A percentile compares a stretch with the other conserved stretches of the same genome.
phyloP scores from a whole-genome alignment of 768 basidiomycete species.

The Russula compacta region DNA sequence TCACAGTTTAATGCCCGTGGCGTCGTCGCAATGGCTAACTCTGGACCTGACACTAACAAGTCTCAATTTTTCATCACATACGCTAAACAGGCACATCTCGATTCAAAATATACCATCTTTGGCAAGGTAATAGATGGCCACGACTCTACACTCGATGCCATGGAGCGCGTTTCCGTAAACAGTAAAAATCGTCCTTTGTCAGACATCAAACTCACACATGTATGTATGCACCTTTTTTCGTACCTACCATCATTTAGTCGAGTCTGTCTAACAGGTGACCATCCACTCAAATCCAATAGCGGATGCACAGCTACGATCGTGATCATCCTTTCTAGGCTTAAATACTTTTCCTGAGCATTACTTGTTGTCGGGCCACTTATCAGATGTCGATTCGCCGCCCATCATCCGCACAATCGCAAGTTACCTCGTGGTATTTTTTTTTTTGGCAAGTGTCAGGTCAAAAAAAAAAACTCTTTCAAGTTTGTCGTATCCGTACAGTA shows the following conservation, averaged over 20 bases:
- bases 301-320: constrained; percentile 46
- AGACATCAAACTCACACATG: constrained; percentile 77
- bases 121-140: constrained; percentile 97
- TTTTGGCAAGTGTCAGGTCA: background rate
- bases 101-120: constrained; percentile 90
- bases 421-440: no score
- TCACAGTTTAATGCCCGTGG: constrained; percentile 88
- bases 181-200: constrained; percentile 80
- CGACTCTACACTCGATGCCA: constrained; percentile 89
- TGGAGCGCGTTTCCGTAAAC: constrained; percentile 87
- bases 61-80: constrained; percentile 87
- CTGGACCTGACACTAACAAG: constrained; percentile 90
- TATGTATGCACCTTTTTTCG: constrained; percentile 31
- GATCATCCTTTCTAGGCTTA: background rate
- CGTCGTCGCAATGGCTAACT: constrained; percentile 96
- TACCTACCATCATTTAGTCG: background rate
- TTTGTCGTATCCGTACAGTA: background rate
- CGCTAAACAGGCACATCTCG: constrained; percentile 86
- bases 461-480: background rate
- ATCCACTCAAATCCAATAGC: constrained; percentile 96
- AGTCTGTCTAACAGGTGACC: constrained; percentile 43
- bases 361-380: background rate
- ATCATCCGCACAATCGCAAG: no score
- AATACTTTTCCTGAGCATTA: background rate
- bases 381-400: background rate